phyloP scores from a whole-genome alignment of 805 yeast genomes.

The Candida adriatica region DNA sequence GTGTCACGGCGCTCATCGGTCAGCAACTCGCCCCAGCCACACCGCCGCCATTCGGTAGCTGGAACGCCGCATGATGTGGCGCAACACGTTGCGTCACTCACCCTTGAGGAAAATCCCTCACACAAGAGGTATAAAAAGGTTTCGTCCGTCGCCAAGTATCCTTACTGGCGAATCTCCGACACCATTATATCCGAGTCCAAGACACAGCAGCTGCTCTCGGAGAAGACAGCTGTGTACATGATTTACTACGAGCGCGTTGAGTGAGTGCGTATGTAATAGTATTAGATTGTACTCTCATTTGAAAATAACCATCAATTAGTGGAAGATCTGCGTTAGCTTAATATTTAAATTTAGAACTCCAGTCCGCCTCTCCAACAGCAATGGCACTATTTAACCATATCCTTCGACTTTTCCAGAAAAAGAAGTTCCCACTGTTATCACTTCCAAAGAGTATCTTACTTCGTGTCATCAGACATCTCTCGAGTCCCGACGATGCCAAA shows the following conservation, averaged over 20 bases:
- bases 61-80: background rate
- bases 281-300: too few species aligned
- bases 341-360: too few species aligned
- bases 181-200: constrained; percentile 57
- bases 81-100: constrained; percentile 3
- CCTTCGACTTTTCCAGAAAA: too few species aligned
- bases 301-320: too few species aligned
- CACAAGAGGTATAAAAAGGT: constrained; percentile 42
- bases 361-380: too few species aligned
- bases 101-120: background rate
- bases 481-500: too few species aligned
- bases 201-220: constrained; percentile 51
- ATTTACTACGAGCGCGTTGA: constrained; percentile 70
- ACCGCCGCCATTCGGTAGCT: constrained; percentile 13
- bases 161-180: constrained; percentile 87
- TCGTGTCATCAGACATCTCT: too few species aligned
- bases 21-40: constrained; percentile 8
- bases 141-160: constrained; percentile 47
- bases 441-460: too few species aligned
- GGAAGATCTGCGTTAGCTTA: too few species aligned
- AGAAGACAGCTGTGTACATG: constrained; percentile 77
- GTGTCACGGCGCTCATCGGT: constrained; percentile 20
- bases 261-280: too few species aligned
- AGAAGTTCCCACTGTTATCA: too few species aligned
- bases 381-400: too few species aligned